These are phyloP conservation scores for Gastrolobium bilobum DNA, from an alignment of 306 rosid species.

Conservation along the genomic window DNA sequence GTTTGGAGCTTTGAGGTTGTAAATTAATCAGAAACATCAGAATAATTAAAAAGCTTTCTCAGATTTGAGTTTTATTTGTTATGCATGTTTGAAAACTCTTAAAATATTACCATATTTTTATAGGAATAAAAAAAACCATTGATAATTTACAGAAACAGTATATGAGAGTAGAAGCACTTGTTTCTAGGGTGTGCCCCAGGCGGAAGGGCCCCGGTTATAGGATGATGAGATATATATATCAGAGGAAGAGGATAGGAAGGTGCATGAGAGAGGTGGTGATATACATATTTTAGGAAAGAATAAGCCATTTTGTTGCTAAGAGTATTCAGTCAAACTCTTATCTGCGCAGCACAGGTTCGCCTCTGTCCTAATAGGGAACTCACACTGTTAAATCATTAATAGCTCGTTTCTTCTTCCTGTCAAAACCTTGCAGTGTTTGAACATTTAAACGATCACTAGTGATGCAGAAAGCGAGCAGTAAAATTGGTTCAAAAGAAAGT, in stretches of 20 bases:
- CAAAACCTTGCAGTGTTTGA: constrained; percentile 36
- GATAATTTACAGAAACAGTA: background rate
- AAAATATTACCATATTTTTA: background rate
- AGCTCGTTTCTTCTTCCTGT: constrained; percentile 21
- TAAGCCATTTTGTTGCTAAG: constrained; percentile 42
- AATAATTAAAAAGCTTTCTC: too few species aligned
- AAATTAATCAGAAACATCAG: too few species aligned
- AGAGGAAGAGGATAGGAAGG: constrained; percentile 18
- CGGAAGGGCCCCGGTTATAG: background rate
- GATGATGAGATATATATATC: background rate
- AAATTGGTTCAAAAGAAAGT: too few species aligned
- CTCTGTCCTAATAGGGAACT: constrained; percentile 40
- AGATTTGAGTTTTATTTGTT: too few species aligned
- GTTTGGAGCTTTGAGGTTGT: background rate
- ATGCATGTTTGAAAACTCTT: too few species aligned
- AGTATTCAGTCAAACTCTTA: constrained; percentile 33
- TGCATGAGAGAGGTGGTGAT: background rate
- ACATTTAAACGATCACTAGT: background rate
- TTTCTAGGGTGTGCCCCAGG: background rate
- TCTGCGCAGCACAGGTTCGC: constrained; percentile 27
- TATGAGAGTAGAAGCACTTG: background rate
- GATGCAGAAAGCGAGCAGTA: too few species aligned
- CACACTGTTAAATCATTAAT: constrained; percentile 47
- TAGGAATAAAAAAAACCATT: constrained; percentile 4
- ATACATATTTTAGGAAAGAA: constrained; percentile 35